Evolutionary conservation across 2,329 filamentous ascomycete species (phyloP), one percentile per base, ranked within the genome.

Genomic region (Colletotrichum horii): DNA sequence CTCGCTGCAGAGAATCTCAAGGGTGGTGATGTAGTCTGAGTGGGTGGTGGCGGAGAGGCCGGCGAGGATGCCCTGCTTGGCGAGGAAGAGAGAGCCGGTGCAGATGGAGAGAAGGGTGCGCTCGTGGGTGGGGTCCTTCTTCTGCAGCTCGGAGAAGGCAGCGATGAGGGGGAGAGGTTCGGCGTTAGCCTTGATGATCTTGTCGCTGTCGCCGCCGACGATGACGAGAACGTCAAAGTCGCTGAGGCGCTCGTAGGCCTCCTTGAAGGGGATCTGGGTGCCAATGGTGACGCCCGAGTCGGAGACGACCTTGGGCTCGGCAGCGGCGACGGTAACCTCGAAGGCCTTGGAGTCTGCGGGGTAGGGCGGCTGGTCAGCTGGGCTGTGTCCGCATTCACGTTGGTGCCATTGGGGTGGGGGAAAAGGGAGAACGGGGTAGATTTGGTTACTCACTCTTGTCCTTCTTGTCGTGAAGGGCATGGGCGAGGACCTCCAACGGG

Each of bases 31-130:
- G 86, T 89, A 93, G 85, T 97, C 94, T 76, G 94, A 93, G 84
- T 97, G 95, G 74, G 94, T 96, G 77, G 95, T 97, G 79, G 94
- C 95, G 34, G 93, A 93, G 30, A 97, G 89, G 78, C 95, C 95
- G 78, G 93, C 91, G 76, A 97, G 91, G 82, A 97, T 91, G 79
- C 94, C 95, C 81, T 93, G 90, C 81, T 94, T 89, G 77, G 93
- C 95, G 66, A 96, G 91, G 86, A 96, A 91, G 82, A 96, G 91
- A 58, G 93, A 91, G 78, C 94, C 95, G 62, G 94, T 95, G 88
- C 94, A 96, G 84, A 97, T 88, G 79, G 94, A 94, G 79, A 97
- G 87, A 81, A 97, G 88, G 66, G 95, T 96, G 79, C 95, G 94
- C 88, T 97, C 95, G 80, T 94, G 94, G 81, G 89, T 89, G 15